Evolutionary conservation across 208 protist species (phyloP).

Genomic region (Phytomonas serpens): DNA sequence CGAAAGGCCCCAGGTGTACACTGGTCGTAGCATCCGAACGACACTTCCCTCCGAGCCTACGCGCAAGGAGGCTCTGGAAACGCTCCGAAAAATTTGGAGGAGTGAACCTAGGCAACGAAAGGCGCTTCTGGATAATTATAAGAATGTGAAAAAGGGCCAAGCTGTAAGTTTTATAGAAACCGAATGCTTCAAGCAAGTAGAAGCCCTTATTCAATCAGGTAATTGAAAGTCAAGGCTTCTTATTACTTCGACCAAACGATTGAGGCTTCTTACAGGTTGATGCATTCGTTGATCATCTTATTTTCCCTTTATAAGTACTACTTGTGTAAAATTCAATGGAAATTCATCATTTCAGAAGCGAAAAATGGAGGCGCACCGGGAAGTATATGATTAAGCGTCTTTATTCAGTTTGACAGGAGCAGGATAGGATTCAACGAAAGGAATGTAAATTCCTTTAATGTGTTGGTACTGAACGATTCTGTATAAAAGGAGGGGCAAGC

Average conservation of each 20-base stretch:
- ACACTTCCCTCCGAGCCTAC: constrained; percentile 44
- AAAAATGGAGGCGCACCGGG: not conserved
- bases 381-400: not conserved
- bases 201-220: not conserved
- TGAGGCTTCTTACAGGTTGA: not conserved
- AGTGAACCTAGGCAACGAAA: constrained; percentile 21
- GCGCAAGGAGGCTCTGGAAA: constrained; percentile 41
- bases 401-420: not conserved
- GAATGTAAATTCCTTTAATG: not conserved
- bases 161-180: constrained; percentile 25
- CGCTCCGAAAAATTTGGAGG: constrained; percentile 55
- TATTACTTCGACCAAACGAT: not conserved
- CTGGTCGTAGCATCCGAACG: constrained; percentile 20
- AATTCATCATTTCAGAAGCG: not conserved
- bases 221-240: not conserved
- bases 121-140: constrained; percentile 23
- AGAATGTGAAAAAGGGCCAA: constrained; percentile 12
- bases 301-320: not conserved
- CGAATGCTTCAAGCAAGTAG: constrained; percentile 27
- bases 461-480: not conserved
- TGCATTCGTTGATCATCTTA: not conserved
- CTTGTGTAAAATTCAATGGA: not conserved
- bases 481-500: not conserved
- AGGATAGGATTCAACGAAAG: not conserved
- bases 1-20: not conserved